Base-by-base conservation (phyloP, 106 monocot genomes). In the Ottelia alismoides region DNA sequence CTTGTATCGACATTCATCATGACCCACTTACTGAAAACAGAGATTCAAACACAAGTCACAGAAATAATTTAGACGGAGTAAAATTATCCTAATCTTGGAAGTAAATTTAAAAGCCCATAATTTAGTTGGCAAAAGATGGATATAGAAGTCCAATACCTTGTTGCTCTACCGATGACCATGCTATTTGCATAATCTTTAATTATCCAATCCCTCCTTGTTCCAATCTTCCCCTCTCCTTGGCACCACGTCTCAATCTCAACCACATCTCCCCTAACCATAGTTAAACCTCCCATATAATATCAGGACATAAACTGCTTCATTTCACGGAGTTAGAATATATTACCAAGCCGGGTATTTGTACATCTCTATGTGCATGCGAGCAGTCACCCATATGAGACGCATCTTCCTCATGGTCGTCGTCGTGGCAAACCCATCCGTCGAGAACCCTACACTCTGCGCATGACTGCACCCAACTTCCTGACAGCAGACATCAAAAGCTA, bases 201-300 rank as follows among this genome's bases (percentile, higher is more conserved):
- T 31, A 89, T 89, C 85, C 85, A 98, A 73, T 98, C 96, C 55
- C 96, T 78, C 59, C 96, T 65, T 6, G 96, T 98, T 31, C 89
- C 96, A 21, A 89, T 79, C 63, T 60, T 89, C 49, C 96, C 96
- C 61, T 89, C 96, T 47, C 72, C 82, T 75, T 98, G 96, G 66
- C 96, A 98, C 96, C 96, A 98, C 20, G 96, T 98, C 71, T 98
- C 96, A 53, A 98, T 98, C 67, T 89, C 96, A 23, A 98, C 79
- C 31, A 98, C 76, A 72, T 98, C 85, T 59, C 96, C 85, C 96
- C 96, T 98, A 58, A 50, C n/a, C n/a, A n/a, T n/a, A n/a, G n/a
- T n/a, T n/a, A n/a, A n/a, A n/a, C n/a, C n/a, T n/a, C n/a, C n/a
- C n/a, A n/a, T n/a, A n/a, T n/a, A n/a, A n/a, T n/a, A n/a, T n/a